Base-by-base conservation (phyloP, 805 yeast species). In the Saccharomycopsis oosterbeekiorum region DNA sequence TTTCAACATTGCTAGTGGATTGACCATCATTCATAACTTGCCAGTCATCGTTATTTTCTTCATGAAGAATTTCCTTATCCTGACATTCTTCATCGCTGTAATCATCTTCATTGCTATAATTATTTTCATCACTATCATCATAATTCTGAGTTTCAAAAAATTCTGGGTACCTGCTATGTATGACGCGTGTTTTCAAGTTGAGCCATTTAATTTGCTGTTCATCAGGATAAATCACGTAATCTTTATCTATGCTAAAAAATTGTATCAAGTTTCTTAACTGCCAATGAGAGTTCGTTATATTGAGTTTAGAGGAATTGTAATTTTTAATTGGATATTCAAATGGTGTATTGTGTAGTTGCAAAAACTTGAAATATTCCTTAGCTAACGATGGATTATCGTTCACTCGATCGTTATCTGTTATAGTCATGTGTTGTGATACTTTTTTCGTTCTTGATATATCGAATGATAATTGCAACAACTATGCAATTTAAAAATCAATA, bases 181-280 rank as follows among this genome's bases (percentile, higher is more conserved):
- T 17, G 2, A 19, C 6, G 12, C 39, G 14, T 15, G 34, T 36
- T 12, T 19, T 19, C 17, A 59, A 40, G 39, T 80, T 77, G 10
- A 82, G 71, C 21, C 73, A 63, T 64, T 79, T 77, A 39, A 88
- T 78, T 24, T 78, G 69, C 62, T 82, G 83, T 51, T 83, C 82
- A 62, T 75, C 75, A 0, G 91, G 85, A 69, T 84, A 88, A 61
- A 80, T 77, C 9, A 88, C 74, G 53, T 76, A 76, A 63, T 79
- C 69, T 64, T 77, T 71, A 60, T 70, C 61, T 56, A 67, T 64
- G 60, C 85, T 70, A 17, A 77, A 73, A 15, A 80, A 79, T 65
- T 84, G 81, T 5, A 90, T 75, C 68, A 90, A 77, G 68, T 90
- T 93, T 42, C 96, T 77, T 39, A 90, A 76, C 71, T 89, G 97